Percentiles rank a stretch among this genome's conserved stretches.
Evolutionary conservation across 352 stramenopile species (phyloP).

Genomic region (Globisporangium parvum): DNA sequence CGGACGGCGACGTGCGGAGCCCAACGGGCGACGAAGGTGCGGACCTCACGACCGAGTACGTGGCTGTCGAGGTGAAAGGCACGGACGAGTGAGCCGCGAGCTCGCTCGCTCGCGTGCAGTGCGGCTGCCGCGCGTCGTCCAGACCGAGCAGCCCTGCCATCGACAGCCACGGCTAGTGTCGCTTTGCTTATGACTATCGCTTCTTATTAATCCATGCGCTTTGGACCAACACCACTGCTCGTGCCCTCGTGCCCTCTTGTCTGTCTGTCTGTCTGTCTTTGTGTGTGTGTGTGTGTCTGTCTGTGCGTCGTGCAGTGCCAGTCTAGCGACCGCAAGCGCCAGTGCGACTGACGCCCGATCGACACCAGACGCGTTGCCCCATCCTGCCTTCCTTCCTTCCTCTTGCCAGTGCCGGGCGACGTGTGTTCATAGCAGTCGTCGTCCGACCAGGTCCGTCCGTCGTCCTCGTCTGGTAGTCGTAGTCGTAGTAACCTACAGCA

Average conservation of each 20-base stretch:
- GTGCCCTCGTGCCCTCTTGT: no score
- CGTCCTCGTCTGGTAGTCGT: no score
- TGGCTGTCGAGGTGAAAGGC: constrained; percentile 37
- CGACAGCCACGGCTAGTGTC: not conserved
- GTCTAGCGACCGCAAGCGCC: not conserved
- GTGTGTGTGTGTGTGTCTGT: no score
- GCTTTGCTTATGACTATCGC: not conserved
- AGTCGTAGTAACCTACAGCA: no score
- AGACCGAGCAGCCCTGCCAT: not conserved
- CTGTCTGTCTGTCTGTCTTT: no score
- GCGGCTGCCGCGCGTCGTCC: not conserved
- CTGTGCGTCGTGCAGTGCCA: not conserved
- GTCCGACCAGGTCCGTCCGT: no score
- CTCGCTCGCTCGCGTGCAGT: no score
- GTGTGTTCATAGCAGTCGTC: no score
- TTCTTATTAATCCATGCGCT: constrained; percentile 3
- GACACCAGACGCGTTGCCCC: no score
- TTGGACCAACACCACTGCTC: not conserved
- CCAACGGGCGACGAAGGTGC: constrained; percentile 63
- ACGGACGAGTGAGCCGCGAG: constrained; percentile 4
- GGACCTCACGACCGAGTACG: constrained; percentile 48
- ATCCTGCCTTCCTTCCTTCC: no score
- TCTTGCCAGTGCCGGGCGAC: no score
- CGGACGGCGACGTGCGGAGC: constrained; percentile 34
- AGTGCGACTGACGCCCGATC: not conserved